Conservation (phyloP, 2,329 filamentous ascomycete genomes). For the Xylariaceae sp. region DNA sequence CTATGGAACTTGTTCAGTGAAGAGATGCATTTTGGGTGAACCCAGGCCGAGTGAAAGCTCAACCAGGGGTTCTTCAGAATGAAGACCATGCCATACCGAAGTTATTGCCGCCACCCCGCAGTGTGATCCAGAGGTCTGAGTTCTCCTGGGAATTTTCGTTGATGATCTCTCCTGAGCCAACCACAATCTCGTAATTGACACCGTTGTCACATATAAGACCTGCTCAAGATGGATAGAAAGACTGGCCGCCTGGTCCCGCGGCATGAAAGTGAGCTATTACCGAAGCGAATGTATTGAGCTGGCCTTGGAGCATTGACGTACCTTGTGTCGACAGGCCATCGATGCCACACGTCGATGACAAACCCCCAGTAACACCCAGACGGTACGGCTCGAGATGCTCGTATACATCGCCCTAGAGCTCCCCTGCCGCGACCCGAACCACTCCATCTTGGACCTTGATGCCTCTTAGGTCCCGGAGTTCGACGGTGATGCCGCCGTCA, state of each 20-base stretch:
- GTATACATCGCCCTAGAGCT: conserved; percentile 37
- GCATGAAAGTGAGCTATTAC: too few relatives aligned
- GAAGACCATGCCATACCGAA: conserved; percentile 4
- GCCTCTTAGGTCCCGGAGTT: conserved; percentile 10
- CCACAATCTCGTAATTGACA: conserved; percentile 38
- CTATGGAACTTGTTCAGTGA: neutral
- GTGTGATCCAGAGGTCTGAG: conserved; percentile 38
- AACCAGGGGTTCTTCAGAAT: neutral
- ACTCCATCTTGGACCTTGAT: conserved; percentile 2
- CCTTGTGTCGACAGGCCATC: conserved; percentile 29
- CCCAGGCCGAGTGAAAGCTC: neutral
- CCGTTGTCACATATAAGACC: conserved; percentile 39
- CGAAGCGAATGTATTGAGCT: too few relatives aligned
- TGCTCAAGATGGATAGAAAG: conserved; percentile 36
- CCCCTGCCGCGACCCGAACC: conserved; percentile 7
- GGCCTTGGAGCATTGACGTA: neutral
- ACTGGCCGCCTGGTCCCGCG: conserved; percentile 35
- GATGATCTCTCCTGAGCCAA: conserved; percentile 36
- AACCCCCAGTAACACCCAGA: conserved; percentile 33
- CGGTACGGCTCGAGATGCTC: conserved; percentile 27
- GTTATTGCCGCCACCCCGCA: conserved; percentile 39
- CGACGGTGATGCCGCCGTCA: conserved; percentile 5
- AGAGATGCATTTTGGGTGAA: neutral
- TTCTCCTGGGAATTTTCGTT: conserved; percentile 34
- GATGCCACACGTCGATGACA: conserved; percentile 33